Evolutionary conservation across 2,329 filamentous ascomycete species (phyloP), one percentile per base, ranked within the genome.

Genomic region (Monilinia fructigena): DNA sequence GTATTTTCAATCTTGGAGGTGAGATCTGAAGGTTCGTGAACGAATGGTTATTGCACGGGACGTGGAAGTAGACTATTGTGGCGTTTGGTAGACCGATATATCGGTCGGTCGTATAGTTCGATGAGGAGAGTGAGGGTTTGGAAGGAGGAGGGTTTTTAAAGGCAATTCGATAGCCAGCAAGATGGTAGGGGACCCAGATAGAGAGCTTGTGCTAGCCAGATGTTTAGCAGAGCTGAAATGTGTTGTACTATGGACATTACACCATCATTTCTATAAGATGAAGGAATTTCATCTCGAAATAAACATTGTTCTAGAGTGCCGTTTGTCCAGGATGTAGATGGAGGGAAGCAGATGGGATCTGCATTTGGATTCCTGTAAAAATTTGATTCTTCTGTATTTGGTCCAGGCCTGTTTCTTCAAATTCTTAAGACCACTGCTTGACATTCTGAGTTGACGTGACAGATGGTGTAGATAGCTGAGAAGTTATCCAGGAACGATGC

Each of bases 381-480:
- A n/a, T 58, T 26, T 2, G 40, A 48, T 18, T 28, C 42, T 47
- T 48, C n/a, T 4, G 53, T 47, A 14, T 59, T 47, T 10, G 62
- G 62, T 7, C 62, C 62, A 1, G 56, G 26, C 1, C 53, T 52
- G 4, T 38, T 48, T 26, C 53, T 28, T 6, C 28, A 50, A 16
- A 58, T 58, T 1, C 62, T 40, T 0, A 64, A 14, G 16, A 40
- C 62, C 4, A 64, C 1, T 28, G 28, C 28, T 28, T 4, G 28
- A 28, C 3, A 28, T 28, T 28, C 28, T 28, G 28, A 2, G 2
- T 56, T 56, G 20, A 64, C 62, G 5, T 64, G 62, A 64, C 69
- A 58, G 68, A 67, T 53, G 67, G 66, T 42, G 68, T 71, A 31
- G 66, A 55, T 61, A 69, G 68, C 42, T 68, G 69, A 28, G 70